These are phyloP conservation scores for Plantago coronopus DNA, from an alignment of 305 asterid species.

Conservation along the genomic window DNA sequence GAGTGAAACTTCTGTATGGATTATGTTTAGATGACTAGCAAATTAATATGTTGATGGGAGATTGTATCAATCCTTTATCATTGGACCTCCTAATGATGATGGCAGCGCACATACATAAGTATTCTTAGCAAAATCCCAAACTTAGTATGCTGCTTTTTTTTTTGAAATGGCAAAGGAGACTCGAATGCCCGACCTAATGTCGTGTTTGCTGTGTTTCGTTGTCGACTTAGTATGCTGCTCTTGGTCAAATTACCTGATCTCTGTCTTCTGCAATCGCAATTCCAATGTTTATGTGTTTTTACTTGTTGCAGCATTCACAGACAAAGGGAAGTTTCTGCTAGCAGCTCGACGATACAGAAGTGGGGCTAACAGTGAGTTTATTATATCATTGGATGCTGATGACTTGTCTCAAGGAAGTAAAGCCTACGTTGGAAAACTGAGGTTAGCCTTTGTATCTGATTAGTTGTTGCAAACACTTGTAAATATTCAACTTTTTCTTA, in stretches of 20 bases:
- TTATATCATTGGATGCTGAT: conserved; percentile 74
- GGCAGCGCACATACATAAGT: too few relatives aligned
- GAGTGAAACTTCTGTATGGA: too few relatives aligned
- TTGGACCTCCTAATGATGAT: too few relatives aligned
- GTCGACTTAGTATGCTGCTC: conserved; percentile 2
- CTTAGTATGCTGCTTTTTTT: too few relatives aligned
- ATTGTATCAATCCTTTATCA: too few relatives aligned
- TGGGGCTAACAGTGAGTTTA: conserved; percentile 77
- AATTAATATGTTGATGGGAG: too few relatives aligned
- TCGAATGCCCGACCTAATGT: too few relatives aligned
- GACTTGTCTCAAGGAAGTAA: conserved; percentile 87
- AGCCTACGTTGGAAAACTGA: conserved; percentile 89
- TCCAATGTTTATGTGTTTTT: conserved; percentile 18
- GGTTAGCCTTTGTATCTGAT: conserved; percentile 39
- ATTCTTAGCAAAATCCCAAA: neutral
- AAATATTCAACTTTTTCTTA: too few relatives aligned
- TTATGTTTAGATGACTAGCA: too few relatives aligned
- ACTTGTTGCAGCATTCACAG: conserved; percentile 57
- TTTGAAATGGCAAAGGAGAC: too few relatives aligned
- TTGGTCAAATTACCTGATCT: neutral
- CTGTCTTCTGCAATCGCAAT: neutral
- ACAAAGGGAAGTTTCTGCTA: conserved; percentile 85
- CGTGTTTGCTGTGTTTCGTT: too few relatives aligned
- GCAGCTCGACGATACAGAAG: conserved; percentile 82
- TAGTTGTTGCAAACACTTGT: neutral